Conservation (phyloP, 768 basidiomycete species). For the Epithele typhae region DNA sequence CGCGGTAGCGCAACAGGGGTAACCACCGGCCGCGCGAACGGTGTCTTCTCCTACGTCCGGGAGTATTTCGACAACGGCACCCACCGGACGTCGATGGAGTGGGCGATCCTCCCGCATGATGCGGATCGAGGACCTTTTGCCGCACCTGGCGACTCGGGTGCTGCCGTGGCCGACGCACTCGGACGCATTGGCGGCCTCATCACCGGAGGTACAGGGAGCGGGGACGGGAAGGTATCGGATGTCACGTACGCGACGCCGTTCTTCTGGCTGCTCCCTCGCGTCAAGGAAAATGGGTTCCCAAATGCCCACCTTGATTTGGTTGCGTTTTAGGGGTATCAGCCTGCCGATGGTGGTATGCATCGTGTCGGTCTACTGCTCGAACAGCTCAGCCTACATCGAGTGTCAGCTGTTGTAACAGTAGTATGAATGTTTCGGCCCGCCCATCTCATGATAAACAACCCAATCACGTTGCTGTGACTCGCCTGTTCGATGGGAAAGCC, state of each 20-base stretch:
- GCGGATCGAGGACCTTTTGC: slow-evolving; percentile 18
- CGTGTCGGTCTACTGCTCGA: no score
- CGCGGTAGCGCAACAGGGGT: slow-evolving; percentile 17
- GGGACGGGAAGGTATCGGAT: slow-evolving; percentile 1
- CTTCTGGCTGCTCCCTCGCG: slow-evolving; percentile 9
- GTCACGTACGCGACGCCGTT: slow-evolving; percentile 28
- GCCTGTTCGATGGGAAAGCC: no score
- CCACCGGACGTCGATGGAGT: slow-evolving; percentile 2
- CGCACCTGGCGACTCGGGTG: slow-evolving; percentile 20
- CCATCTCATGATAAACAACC: no score
- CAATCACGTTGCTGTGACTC: no score
- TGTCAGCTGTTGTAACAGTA: no score
- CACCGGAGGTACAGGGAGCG: slow-evolving; percentile 19
- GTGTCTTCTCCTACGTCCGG: slow-evolving; percentile 1
- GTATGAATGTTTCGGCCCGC: no score
- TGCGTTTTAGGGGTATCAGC: neutral
- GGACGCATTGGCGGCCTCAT: slow-evolving; percentile 17
- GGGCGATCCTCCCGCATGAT: slow-evolving; percentile 3
- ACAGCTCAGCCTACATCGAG: no score
- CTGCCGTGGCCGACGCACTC: slow-evolving; percentile 14
- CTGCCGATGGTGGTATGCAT: no score
- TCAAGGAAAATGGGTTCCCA: slow-evolving; percentile 8
- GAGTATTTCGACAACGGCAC: neutral
- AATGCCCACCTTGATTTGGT: neutral
- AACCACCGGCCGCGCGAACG: slow-evolving; percentile 1